Percentiles rank a stretch among this genome's conserved stretches.
phyloP scores from a whole-genome alignment of 768 basidiomycete species.

The Pluteus cervinus region DNA sequence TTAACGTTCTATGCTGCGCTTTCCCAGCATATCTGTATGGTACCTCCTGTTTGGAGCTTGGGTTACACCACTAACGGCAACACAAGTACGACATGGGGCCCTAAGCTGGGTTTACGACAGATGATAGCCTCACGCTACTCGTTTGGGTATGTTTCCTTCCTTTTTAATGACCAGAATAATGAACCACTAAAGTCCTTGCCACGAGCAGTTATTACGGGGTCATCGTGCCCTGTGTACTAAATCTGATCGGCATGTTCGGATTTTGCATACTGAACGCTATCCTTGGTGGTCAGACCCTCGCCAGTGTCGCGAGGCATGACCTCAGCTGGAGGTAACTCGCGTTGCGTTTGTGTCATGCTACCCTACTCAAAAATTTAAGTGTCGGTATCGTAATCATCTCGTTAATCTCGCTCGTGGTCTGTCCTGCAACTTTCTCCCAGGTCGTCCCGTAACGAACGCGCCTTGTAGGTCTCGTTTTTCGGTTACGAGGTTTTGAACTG shows the following conservation, averaged over 20 bases:
- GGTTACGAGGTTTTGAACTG: conserved; percentile 46
- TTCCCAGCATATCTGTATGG: conserved; percentile 59
- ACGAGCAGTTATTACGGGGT: conserved; percentile 54
- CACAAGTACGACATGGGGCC: conserved; percentile 65
- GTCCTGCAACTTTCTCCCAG: conserved; percentile 8
- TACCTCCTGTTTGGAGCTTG: conserved; percentile 1
- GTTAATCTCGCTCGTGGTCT: conserved; percentile 57
- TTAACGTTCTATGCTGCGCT: conserved; percentile 55
- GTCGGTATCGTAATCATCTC: conserved; percentile 81
- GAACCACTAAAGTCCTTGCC: not conserved
- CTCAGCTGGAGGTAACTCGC: conserved; percentile 37
- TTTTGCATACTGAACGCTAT: conserved; percentile 72
- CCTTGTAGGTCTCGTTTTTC: conserved; percentile 44
- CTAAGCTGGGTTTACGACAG: conserved; percentile 79
- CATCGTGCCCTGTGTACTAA: conserved; percentile 53
- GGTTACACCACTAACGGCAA: not conserved
- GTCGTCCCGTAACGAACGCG: conserved; percentile 1
- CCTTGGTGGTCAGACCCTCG: conserved; percentile 54
- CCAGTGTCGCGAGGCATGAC: conserved; percentile 32
- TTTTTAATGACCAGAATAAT: not conserved
- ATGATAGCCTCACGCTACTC: conserved; percentile 63
- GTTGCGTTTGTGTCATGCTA: not conserved
- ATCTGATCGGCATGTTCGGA: conserved; percentile 57
- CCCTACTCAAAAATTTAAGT: conserved; percentile 22
- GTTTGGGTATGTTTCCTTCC: conserved; percentile 22